phyloP scores from a whole-genome alignment of 1,139 yeast genomes.

The Scheffersomyces quercinus region DNA sequence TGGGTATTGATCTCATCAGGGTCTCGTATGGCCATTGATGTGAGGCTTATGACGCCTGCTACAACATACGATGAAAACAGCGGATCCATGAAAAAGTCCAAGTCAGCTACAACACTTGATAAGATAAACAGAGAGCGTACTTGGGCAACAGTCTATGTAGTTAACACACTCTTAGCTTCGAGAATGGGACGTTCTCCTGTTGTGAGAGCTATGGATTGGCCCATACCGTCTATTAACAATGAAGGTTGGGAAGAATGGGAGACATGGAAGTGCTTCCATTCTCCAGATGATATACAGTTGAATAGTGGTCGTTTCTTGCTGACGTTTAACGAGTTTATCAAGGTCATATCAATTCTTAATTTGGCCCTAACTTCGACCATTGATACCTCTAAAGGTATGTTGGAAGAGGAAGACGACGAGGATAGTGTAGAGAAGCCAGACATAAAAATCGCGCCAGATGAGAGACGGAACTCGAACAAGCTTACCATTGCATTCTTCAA shows the following conservation, averaged over 20 bases:
- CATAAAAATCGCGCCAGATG: not conserved
- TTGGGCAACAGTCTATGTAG: conserved; percentile 24
- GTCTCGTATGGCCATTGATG: conserved; percentile 27
- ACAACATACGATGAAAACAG: conserved; percentile 8
- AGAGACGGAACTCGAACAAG: conserved; percentile 6
- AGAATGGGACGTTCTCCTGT: conserved; percentile 26
- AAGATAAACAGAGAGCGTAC: conserved; percentile 22
- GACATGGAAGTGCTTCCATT: conserved; percentile 18
- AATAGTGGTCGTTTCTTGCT: conserved; percentile 22
- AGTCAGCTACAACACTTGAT: conserved; percentile 9
- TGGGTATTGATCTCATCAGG: conserved; percentile 26
- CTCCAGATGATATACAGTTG: conserved; percentile 12
- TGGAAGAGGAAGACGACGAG: conserved; percentile 7
- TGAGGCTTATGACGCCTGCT: conserved; percentile 21
- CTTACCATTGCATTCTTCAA: conserved; percentile 18
- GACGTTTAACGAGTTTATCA: conserved; percentile 19
- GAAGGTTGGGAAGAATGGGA: conserved; percentile 32
- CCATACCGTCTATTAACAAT: conserved; percentile 18
- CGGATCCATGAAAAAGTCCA: conserved; percentile 7
- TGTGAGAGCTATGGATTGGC: conserved; percentile 26
- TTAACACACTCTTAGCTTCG: conserved; percentile 23
- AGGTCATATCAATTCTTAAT: conserved; percentile 17
- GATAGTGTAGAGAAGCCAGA: conserved; percentile 3
- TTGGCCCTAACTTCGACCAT: conserved; percentile 22
- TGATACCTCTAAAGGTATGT: conserved; percentile 14